These are phyloP conservation scores for Trypanosomatidae sp. DNA, from an alignment of 208 protist genomes.

Conservation along the genomic window DNA sequence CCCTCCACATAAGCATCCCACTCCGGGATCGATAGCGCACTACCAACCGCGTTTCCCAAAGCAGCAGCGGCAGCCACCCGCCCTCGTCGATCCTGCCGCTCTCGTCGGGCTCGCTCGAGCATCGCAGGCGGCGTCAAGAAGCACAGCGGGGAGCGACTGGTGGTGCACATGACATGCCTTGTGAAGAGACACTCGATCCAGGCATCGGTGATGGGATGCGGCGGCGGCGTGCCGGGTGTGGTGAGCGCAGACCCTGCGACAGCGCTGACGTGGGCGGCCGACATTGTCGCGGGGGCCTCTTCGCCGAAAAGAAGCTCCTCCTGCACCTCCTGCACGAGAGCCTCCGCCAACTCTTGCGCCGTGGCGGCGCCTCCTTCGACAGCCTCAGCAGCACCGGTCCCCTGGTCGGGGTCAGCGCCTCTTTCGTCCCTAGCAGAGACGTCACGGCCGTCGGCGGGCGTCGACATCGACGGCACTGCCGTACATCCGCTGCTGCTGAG, in stretches of 20 bases:
- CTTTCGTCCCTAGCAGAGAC: not conserved
- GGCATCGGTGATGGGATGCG: conserved; percentile 35
- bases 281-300: conserved; percentile 2
- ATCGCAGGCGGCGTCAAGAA: conserved; percentile 57
- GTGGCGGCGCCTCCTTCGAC: too few relatives aligned
- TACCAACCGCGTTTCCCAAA: not conserved
- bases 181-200: conserved; percentile 80
- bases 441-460: not conserved
- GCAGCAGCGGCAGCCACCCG: conserved; percentile 11
- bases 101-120: conserved; percentile 67
- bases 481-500: conserved; percentile 2
- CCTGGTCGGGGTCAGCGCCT: not conserved
- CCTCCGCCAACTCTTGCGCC: conserved; percentile 19
- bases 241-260: not conserved
- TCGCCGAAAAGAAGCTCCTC: conserved; percentile 27
- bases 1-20: conserved; percentile 78
- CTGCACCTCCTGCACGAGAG: conserved; percentile 35
- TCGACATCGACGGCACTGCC: conserved; percentile 2
- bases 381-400: not conserved
- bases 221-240: not conserved
- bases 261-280: not conserved
- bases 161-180: conserved; percentile 55
- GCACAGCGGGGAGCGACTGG: conserved; percentile 51
- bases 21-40: not conserved
- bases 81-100: conserved; percentile 42